Base-by-base conservation (phyloP, 1,284 basidiomycete genomes). In the Ganoderma resinaceum region DNA sequence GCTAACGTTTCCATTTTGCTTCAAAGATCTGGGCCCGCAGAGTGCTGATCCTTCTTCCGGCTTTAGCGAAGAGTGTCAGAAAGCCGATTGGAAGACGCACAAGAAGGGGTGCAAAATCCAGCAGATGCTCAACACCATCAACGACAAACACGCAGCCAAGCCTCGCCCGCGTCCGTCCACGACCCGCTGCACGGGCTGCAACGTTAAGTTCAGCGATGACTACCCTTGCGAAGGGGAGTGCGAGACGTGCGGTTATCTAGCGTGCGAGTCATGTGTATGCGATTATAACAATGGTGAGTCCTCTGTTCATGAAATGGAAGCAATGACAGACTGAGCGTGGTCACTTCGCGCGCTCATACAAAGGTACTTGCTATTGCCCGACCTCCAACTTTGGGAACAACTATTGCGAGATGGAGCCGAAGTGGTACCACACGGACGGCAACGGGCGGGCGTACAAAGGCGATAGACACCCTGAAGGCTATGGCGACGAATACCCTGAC, bases 291-390 rank as follows among this genome's bases (percentile, higher is more conserved):
- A 49, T 26, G 46, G 46, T 49, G 46, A 49, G 46, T 49, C n/a
- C 46, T 49, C 26, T 26, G 46, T 49, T 6, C 6, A 20, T 23
- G 46, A 49, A 23, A 49, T 4, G 23, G n/a, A 11, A 9, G 11
- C n/a, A 11, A 49, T 11, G 46, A 11, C 1, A 12, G 9, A 23
- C 46, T 26, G 23, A 49, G 9, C 8, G 46, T 23, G 46, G 42
- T 20, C 18, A 18, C 8, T 20, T 20, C 12, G 46, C 46, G 9
- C 9, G 37, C 37, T 38, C 37, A 12, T 12, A 8, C 35, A 62
- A 64, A 82, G 80, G 81, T 12, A 80, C 80, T 9, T 82, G 81
- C 74, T 80, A 81, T 67, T 82, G 82, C 72, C 74, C 74, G 16
- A 76, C 76, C 62, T 77, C 75, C 14, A 82, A 83, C 66, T 82